A percentile compares a stretch with the other conserved stretches of the same genome.
These are phyloP conservation scores for Talaromyces atroroseus DNA, from an alignment of 2,329 filamentous ascomycete species.

Conservation along the genomic window DNA sequence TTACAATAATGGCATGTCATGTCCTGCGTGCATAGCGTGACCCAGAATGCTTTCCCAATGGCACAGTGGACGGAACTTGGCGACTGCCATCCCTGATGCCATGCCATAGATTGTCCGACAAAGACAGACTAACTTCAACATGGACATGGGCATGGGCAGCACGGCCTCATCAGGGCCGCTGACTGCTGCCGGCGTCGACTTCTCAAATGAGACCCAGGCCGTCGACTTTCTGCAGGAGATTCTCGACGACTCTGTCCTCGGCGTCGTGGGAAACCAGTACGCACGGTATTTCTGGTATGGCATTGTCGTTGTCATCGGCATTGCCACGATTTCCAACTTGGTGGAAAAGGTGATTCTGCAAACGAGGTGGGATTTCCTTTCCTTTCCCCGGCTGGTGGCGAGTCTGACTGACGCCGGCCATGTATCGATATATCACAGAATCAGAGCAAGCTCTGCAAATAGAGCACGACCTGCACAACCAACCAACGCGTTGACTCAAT, in stretches of 20 bases:
- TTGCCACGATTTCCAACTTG: slow-evolving; percentile 28
- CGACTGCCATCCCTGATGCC: neutral
- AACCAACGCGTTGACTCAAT: slow-evolving; percentile 19
- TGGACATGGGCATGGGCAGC: slow-evolving; percentile 19
- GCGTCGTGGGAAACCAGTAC: slow-evolving; percentile 30
- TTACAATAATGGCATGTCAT: no score
- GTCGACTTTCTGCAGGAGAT: slow-evolving; percentile 30
- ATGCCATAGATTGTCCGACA: neutral
- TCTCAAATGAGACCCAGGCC: slow-evolving; percentile 33
- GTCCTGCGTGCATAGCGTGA: no score
- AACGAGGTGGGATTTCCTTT: slow-evolving; percentile 13
- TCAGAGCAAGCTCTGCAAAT: slow-evolving; percentile 30
- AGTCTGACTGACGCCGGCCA: neutral
- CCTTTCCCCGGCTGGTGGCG: neutral
- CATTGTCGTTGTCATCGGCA: slow-evolving; percentile 28
- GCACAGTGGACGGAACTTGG: neutral
- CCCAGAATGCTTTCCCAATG: no score
- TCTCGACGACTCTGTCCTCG: slow-evolving; percentile 32
- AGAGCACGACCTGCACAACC: slow-evolving; percentile 25
- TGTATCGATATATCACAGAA: slow-evolving; percentile 18
- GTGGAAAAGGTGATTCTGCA: slow-evolving; percentile 22
- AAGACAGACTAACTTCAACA: neutral
- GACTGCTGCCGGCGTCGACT: slow-evolving; percentile 30
- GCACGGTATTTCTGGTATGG: slow-evolving; percentile 39
- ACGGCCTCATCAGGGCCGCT: slow-evolving; percentile 18